phyloP scores from a whole-genome alignment of 2,329 filamentous ascomycete genomes.

The Botrytis sinoallii region DNA sequence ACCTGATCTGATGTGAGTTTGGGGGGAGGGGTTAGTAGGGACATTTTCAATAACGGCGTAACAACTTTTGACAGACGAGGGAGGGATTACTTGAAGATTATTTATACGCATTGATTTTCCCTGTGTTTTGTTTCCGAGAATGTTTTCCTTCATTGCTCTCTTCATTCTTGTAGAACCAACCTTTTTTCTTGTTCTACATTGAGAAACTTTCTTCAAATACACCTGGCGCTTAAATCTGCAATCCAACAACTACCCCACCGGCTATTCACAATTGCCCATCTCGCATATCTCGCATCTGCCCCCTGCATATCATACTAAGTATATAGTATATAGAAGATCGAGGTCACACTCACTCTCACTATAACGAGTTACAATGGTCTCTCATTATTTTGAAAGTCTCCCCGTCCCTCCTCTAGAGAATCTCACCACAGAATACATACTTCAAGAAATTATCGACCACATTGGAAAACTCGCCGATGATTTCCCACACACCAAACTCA shows the following conservation, averaged over 20 bases:
- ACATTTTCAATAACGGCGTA: neutral
- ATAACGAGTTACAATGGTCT: constrained; percentile 14
- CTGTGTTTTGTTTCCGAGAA: neutral
- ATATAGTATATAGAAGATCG: neutral
- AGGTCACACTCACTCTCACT: neutral
- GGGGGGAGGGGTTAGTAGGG: neutral
- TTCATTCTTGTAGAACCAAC: neutral
- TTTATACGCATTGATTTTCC: constrained; percentile 13
- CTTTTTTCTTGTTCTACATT: neutral
- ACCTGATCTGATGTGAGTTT: constrained; percentile 2
- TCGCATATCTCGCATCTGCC: neutral
- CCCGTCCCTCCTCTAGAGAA: constrained; percentile 29
- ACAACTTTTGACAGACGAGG: neutral
- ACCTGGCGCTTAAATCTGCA: constrained; percentile 1
- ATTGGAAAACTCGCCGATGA: constrained; percentile 32
- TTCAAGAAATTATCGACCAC: constrained; percentile 39
- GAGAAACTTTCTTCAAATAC: neutral
- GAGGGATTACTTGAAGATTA: neutral
- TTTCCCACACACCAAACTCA: constrained; percentile 33
- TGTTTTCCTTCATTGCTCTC: neutral
- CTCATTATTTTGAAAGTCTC: constrained; percentile 19
- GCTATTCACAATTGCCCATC: neutral
- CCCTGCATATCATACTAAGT: constrained; percentile 5
- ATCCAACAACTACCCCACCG: neutral
- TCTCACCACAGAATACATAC: constrained; percentile 33